A percentile compares a stretch with the other conserved stretches of the same genome.
Evolutionary conservation across 208 protist species (phyloP).

Genomic region (Leishmania turanica): DNA sequence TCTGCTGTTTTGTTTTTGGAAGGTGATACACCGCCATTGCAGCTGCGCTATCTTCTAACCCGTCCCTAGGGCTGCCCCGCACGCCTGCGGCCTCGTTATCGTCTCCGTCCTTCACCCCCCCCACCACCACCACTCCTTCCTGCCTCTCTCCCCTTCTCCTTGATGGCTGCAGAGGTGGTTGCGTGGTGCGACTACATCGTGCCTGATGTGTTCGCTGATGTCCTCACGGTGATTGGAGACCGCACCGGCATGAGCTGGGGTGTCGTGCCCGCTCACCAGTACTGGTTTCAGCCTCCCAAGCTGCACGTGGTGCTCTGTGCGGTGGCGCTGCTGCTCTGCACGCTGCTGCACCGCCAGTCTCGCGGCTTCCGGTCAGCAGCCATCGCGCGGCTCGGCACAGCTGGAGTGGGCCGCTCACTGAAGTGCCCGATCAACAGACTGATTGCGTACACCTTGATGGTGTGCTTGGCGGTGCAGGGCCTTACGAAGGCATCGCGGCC

Average conservation of each 20-base stretch:
- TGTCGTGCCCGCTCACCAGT: slow-evolving; percentile 35
- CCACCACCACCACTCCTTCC: no score
- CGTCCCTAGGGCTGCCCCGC: neutral
- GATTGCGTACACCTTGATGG: slow-evolving; percentile 35
- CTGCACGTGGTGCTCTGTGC: slow-evolving; percentile 59
- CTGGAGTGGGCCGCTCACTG: slow-evolving; percentile 28
- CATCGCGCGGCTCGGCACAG: slow-evolving; percentile 8
- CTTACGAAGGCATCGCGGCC: slow-evolving; percentile 48
- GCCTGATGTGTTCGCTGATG: slow-evolving; percentile 38
- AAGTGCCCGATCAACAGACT: slow-evolving; percentile 46
- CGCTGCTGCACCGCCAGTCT: slow-evolving; percentile 31
- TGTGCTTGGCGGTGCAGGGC: slow-evolving; percentile 50
- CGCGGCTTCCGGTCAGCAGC: slow-evolving; percentile 35
- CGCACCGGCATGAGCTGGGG: slow-evolving; percentile 65
- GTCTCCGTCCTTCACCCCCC: neutral
- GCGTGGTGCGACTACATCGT: slow-evolving; percentile 39
- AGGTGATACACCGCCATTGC: neutral
- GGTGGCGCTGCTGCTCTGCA: slow-evolving; percentile 36
- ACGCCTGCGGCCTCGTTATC: neutral
- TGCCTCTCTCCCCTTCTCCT: neutral
- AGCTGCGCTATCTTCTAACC: neutral
- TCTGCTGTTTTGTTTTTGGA: neutral
- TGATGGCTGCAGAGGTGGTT: slow-evolving; percentile 18
- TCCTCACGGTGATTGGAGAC: slow-evolving; percentile 31
- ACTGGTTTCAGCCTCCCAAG: slow-evolving; percentile 74